Percentiles rank a stretch among this genome's conserved stretches.
These are phyloP conservation scores for Euphorbia peplus DNA, from an alignment of 345 rosid genomes.

Conservation along the genomic window DNA sequence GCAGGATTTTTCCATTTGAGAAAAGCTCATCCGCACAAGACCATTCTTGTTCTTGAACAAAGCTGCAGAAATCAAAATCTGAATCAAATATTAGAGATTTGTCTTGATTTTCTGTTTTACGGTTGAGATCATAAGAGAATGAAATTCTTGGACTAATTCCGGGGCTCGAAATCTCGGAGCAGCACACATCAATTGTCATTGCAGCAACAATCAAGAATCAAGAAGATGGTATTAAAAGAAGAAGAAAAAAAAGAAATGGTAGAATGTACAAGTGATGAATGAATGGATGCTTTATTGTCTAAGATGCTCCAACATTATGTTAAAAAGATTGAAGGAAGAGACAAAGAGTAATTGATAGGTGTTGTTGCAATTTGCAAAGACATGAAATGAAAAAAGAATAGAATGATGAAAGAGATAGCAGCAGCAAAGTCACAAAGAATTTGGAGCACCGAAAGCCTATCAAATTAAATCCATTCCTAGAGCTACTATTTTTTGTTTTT, in stretches of 20 bases:
- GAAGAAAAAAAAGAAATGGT: slow-evolving; percentile 1
- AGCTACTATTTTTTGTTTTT: slow-evolving; percentile 41
- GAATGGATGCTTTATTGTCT: slow-evolving; percentile 39
- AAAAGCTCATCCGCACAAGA: slow-evolving; percentile 88
- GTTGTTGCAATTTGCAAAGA: slow-evolving; percentile 10
- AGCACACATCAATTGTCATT: slow-evolving; percentile 83
- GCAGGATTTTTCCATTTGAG: slow-evolving; percentile 79
- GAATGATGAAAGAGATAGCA: slow-evolving; percentile 11
- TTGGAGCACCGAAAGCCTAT: slow-evolving; percentile 68
- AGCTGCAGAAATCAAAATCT: slow-evolving; percentile 63
- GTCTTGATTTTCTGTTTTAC: slow-evolving; percentile 37
- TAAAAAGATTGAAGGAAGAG: slow-evolving; percentile 23
- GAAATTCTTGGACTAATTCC: slow-evolving; percentile 70
- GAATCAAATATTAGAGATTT: slow-evolving; percentile 51
- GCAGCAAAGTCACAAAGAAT: slow-evolving; percentile 20
- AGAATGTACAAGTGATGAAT: slow-evolving; percentile 47
- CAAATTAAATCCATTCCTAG: slow-evolving; percentile 16
- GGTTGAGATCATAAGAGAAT: slow-evolving; percentile 64
- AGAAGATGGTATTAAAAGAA: no score
- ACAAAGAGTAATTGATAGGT: slow-evolving; percentile 20
- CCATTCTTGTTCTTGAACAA: slow-evolving; percentile 38
- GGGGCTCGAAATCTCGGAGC: slow-evolving; percentile 59
- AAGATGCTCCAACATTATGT: slow-evolving; percentile 13
- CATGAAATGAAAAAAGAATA: slow-evolving; percentile 14
- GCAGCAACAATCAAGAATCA: no score